phyloP scores from a whole-genome alignment of 2,329 filamentous ascomycete species.

The Aspergillus pseudonomiae region DNA sequence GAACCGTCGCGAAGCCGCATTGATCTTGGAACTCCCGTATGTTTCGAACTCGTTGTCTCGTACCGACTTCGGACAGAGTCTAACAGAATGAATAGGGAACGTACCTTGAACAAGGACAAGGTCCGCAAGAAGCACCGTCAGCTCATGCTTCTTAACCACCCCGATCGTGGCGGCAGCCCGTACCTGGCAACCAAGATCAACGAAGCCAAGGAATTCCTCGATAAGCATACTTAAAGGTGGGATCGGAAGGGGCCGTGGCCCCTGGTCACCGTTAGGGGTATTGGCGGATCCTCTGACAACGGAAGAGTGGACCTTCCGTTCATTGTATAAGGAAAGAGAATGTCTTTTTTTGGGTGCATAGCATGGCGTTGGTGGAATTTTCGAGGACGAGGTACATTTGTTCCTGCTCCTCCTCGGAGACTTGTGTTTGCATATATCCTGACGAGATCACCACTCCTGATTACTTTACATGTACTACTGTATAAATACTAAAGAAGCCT shows the following conservation, averaged over 20 bases:
- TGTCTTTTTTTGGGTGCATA: conserved; percentile 40
- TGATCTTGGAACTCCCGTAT: conserved; percentile 90
- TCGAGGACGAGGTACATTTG: conserved; percentile 24
- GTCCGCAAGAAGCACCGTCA: conserved; percentile 93
- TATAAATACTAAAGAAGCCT: conserved; percentile 8
- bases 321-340: conserved; percentile 29
- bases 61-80: background rate
- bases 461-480: conserved; percentile 19
- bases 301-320: background rate
- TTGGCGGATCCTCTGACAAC: background rate
- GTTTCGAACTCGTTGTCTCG: conserved; percentile 29
- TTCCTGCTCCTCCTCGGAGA: conserved; percentile 50
- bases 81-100: conserved; percentile 64
- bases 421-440: conserved; percentile 58
- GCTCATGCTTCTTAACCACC: conserved; percentile 97
- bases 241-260: background rate
- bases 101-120: conserved; percentile 85
- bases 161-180: conserved; percentile 93
- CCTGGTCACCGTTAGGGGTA: background rate
- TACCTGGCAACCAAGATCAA: conserved; percentile 98
- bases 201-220: conserved; percentile 94
- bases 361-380: conserved; percentile 44
- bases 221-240: conserved; percentile 61
- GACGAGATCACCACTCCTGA: conserved; percentile 69
- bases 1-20: conserved; percentile 84